Evolutionary conservation across 2,329 filamentous ascomycete genomes (phyloP), one percentile per base, ranked within the genome.

Genomic region (Penicillium polonicum): DNA sequence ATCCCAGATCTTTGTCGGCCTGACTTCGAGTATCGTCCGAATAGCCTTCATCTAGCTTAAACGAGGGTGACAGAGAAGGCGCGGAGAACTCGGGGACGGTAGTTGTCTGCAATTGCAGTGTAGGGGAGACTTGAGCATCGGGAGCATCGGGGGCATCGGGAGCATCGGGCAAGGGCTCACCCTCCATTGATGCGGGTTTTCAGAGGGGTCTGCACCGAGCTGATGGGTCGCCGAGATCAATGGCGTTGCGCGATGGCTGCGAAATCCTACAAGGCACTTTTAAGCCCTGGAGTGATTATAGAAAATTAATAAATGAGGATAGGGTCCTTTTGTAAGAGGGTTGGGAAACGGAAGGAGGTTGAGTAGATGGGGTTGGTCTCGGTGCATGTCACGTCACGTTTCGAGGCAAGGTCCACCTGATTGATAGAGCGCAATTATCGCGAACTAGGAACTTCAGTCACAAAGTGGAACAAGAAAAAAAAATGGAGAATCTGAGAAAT

Each of bases 41-140:
- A 73, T 94, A 95, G 68, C 91, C 91, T 77, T 95, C 91, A 77
- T 95, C 91, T 58, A 91, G 83, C 72, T 87, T 80, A 64, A 83
- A 80, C 33, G 83, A 67, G 19, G 70, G 64, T n/a, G 71, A 67
- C 38, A 72, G 60, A 35, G 72, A 68, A 35, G 70, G 63, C 48
- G 66, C 56, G 33, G 69, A 55, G 61, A 71, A 70, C 17, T 65
- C 66, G 46, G 71, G 50, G 48, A 70, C 68, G 51, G 63, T 67
- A 29, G 62, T 27, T 36, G 41, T 64, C 53, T 70, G 71, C 54
- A 70, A 59, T 53, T 59, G 65, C 45, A 68, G 56, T 35, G 66
- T 59, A 53, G 63, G 66, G 51, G 66, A 62, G 44, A 62, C 64
- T 39, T 57, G 60, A 53, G 63, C 54, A 54, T 68, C 65, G 27